These are phyloP conservation scores for Fusarium stilboides DNA, from an alignment of 2,329 filamentous ascomycete species.

Conservation along the genomic window DNA sequence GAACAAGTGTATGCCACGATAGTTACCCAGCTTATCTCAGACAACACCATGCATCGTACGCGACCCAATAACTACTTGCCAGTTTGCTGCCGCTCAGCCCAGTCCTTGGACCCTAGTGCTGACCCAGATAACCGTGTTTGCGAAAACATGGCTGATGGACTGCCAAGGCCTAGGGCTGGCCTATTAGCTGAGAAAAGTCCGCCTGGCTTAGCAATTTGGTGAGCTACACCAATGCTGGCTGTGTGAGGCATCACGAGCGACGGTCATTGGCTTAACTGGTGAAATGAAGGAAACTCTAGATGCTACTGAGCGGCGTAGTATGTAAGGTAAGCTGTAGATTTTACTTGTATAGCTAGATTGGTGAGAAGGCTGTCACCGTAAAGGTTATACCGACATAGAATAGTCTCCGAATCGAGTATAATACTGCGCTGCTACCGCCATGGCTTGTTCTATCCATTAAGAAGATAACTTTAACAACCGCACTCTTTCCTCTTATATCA, in stretches of 20 bases:
- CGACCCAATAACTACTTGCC: slow-evolving; percentile 24
- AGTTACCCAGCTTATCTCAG: slow-evolving; percentile 27
- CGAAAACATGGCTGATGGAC: not conserved
- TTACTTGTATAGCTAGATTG: not conserved
- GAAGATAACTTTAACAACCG: too few species aligned
- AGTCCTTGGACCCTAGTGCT: slow-evolving; percentile 14
- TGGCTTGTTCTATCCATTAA: too few species aligned
- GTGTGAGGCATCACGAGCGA: not conserved
- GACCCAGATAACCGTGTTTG: not conserved
- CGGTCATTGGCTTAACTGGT: not conserved
- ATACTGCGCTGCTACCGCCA: not conserved
- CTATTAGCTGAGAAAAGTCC: not conserved
- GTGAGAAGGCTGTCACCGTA: not conserved
- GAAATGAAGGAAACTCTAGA: not conserved
- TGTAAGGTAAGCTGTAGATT: slow-evolving; percentile 10
- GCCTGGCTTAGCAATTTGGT: not conserved
- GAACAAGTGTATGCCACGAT: too few species aligned
- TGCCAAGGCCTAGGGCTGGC: not conserved
- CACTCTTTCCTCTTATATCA: not conserved
- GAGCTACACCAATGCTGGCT: not conserved
- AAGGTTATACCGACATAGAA: not conserved
- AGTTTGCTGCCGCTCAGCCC: slow-evolving; percentile 11
- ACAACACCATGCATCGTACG: not conserved
- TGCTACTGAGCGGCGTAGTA: slow-evolving; percentile 5
- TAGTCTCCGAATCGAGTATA: slow-evolving; percentile 18